Percentiles rank a stretch among this genome's conserved stretches.
Conservation (phyloP, 129 eudicot species). For the Chrysanthemum seticuspe region DNA sequence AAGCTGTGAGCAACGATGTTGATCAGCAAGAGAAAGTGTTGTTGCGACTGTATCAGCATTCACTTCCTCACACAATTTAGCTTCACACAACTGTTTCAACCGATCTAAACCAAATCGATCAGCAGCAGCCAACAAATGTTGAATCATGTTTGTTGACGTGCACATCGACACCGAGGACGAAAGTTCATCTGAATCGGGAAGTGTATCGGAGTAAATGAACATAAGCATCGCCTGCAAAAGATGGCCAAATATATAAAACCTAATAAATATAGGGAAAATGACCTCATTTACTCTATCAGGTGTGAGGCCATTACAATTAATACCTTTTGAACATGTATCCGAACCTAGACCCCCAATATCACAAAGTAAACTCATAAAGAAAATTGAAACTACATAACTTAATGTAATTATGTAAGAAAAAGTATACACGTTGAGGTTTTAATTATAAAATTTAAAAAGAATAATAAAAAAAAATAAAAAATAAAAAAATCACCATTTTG, state of each 20-base stretch:
- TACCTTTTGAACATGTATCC: no score
- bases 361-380: no score
- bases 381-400: no score
- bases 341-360: no score
- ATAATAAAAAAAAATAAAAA: no score
- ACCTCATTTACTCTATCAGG: no score
- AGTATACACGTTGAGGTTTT: no score
- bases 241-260: background rate
- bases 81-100: slow-evolving; percentile 80
- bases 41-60: slow-evolving; percentile 79
- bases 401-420: no score
- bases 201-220: slow-evolving; percentile 70
- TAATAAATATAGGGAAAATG: no score
- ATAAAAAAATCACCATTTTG: no score
- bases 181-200: slow-evolving; percentile 67
- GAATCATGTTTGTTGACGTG: slow-evolving; percentile 47
- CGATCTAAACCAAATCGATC: slow-evolving; percentile 88
- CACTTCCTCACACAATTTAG: slow-evolving; percentile 72
- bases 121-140: slow-evolving; percentile 93
- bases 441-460: no score
- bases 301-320: no score
- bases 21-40: slow-evolving; percentile 90
- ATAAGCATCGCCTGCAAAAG: slow-evolving; percentile 75
- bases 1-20: slow-evolving; percentile 71
- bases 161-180: slow-evolving; percentile 49